Base-by-base conservation (phyloP, 2,329 filamentous ascomycete genomes). In the Aspergillus sp. region DNA sequence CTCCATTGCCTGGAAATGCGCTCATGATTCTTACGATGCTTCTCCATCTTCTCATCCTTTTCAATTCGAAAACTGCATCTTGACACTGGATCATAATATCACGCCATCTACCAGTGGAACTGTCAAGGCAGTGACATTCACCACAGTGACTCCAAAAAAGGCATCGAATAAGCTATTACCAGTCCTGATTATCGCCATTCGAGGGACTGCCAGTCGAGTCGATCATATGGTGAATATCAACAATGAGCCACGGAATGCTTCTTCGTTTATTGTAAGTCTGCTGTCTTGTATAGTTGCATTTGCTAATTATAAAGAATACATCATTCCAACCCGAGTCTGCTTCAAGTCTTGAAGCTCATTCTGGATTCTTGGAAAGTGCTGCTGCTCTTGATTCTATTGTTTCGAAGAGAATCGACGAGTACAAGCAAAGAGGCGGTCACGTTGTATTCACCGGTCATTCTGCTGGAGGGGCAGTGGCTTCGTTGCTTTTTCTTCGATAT, bases 201-300 rank as follows among this genome's bases (percentile, higher is more conserved):
- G 43, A 37, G 43, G 43, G 4, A 45, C 33, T 11, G 33, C 33
- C 6, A 42, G 33, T 33, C 28, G 13, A 2, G 33, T 44, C 8
- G 43, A 45, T 30, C 39, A 45, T 27, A 42, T 45, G 35, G 43
- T 44, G 9, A 42, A 42, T 34, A 32, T 41, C 7, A 45, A 42
- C 7, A 27, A 36, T 31, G 30, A 26, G 7, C 43, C 39, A 13
- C 39, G 12, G 10, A 33, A 38, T 39, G 33, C 43, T 10, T n/a
- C 26, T 34, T 8, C 27, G 7, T 45, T 42, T 26, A 38, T 42
- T 30, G 39, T 45, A 12, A 42, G 43, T 19, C 19, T 19, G 19
- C 4, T 27, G 33, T 9, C n/a, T 9, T 7, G n/a, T 5, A n/a
- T 9, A 34, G 33, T 7, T 34, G 12, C n/a, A 34, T 6, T 19